Evolutionary conservation across 2,329 filamentous ascomycete species (phyloP), one percentile per base, ranked within the genome.

Genomic region (Aaosphaeria arxii): DNA sequence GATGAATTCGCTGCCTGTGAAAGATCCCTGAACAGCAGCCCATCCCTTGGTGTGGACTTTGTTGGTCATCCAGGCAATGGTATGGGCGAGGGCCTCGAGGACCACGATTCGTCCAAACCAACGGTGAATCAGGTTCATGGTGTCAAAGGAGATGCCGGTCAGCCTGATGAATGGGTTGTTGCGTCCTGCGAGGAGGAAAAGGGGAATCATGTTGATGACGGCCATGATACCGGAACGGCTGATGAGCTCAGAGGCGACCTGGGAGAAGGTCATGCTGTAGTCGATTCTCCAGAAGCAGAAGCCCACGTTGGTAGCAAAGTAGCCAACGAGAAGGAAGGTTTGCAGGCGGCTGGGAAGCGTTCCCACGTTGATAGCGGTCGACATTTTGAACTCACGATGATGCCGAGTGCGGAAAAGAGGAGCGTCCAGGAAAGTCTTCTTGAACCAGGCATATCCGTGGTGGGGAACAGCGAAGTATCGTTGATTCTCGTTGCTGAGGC

Each of bases 91-190:
- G 7, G 84, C 77, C 66, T 92, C 86, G 11, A 89, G 71, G 13
- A 87, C 78, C 29, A 88, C 86, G 50, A 91, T 88, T 36, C 88
- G 83, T 58, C 88, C 88, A 53, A 90, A 80, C 88, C 88, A 91
- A 52, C 88, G 82, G 70, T 92, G 88, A 49, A 91, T 76, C 52
- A 92, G 72, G 73, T 91, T 92, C 77, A 88, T 91, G 1, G 86
- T 89, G 68, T 92, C 88, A 67, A 91, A 92, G 4, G 86, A 88
- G 54, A 91, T 84, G 52, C 84, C 83, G 45, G 89, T 77, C 55
- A 87, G 74, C 51, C 77, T 76, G 63, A 91, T 89, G 55, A 92
- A 76, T 24, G 87, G 87, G 71, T 91, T 91, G 74, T 91, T 91
- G 58, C 88, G 80, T 39, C 85, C 84, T 42, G 87, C 86, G 66